Conservation (phyloP, 768 basidiomycete genomes). For the Leccinum aurantiacum region DNA sequence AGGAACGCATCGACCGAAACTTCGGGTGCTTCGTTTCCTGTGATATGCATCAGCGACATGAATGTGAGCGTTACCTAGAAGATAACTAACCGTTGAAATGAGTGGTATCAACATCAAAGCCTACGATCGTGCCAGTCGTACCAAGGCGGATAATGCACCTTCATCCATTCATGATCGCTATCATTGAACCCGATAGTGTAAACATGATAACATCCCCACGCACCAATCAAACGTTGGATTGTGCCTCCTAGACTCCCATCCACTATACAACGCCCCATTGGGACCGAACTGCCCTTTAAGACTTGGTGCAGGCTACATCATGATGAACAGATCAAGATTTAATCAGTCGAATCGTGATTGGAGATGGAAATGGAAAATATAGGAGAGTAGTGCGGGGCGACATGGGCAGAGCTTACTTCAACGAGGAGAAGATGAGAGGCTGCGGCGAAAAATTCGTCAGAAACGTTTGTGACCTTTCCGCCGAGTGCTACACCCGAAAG, state of each 20-base stretch:
- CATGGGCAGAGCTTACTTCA: conserved; percentile 48
- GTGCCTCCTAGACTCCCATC: conserved; percentile 93
- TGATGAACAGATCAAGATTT: background rate
- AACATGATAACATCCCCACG: conserved; percentile 4
- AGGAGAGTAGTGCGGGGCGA: background rate
- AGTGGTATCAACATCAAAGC: conserved; percentile 94
- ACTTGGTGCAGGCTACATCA: conserved; percentile 71
- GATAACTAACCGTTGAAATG: conserved; percentile 76
- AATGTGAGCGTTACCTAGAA: background rate
- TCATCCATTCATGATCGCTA: conserved; percentile 49
- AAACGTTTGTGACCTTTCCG: conserved; percentile 69
- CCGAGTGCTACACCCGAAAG: conserved; percentile 86
- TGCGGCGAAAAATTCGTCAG: conserved; percentile 96
- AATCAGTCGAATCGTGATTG: background rate
- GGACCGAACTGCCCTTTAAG: conserved; percentile 97
- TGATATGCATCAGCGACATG: background rate
- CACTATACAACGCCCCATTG: conserved; percentile 90
- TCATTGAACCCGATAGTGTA: background rate
- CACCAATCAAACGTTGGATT: conserved; percentile 90
- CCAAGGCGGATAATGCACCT: conserved; percentile 94
- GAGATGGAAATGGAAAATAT: background rate
- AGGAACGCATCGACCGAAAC: conserved; percentile 70
- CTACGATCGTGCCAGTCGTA: conserved; percentile 65
- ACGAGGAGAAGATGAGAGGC: conserved; percentile 81
- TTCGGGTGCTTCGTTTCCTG: conserved; percentile 85